These are phyloP conservation scores for Antitrichia curtipendula DNA, from an alignment of 225 moss, liverwort and hornwort genomes.

Conservation along the genomic window DNA sequence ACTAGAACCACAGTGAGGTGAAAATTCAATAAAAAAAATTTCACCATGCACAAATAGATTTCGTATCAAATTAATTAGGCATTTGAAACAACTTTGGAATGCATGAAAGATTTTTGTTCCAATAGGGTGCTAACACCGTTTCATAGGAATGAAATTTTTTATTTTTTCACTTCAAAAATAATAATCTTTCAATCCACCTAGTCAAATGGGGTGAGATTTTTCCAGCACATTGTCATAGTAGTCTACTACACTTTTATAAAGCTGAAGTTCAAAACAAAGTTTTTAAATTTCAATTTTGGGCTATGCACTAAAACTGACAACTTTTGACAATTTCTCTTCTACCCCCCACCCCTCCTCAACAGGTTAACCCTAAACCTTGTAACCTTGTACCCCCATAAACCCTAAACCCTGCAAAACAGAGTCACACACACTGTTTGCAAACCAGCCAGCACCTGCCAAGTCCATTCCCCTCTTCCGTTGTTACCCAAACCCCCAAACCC, in stretches of 20 bases:
- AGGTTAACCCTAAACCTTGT: background rate
- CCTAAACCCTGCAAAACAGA: background rate
- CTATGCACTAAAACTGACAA: background rate
- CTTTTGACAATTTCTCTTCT: background rate
- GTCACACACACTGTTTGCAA: background rate
- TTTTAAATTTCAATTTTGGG: background rate
- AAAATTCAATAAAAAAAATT: too few relatives aligned
- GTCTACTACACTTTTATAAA: background rate
- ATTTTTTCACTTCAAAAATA: accelerated
- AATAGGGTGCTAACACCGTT: too few relatives aligned
- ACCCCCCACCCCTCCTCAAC: background rate
- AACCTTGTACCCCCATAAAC: too few relatives aligned
- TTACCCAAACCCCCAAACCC: background rate
- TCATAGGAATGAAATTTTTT: too few relatives aligned
- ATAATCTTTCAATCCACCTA: background rate
- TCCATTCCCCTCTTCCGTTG: too few relatives aligned
- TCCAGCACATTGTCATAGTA: background rate
- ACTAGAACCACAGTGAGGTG: background rate
- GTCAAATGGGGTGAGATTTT: background rate
- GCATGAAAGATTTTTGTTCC: too few relatives aligned
- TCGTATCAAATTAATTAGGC: background rate
- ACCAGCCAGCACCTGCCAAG: background rate
- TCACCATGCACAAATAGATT: background rate
- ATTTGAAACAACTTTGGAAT: background rate
- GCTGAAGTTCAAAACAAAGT: accelerated